These are phyloP conservation scores for Cairneyella variabilis DNA, from an alignment of 495 filamentous ascomycete species.

Conservation along the genomic window DNA sequence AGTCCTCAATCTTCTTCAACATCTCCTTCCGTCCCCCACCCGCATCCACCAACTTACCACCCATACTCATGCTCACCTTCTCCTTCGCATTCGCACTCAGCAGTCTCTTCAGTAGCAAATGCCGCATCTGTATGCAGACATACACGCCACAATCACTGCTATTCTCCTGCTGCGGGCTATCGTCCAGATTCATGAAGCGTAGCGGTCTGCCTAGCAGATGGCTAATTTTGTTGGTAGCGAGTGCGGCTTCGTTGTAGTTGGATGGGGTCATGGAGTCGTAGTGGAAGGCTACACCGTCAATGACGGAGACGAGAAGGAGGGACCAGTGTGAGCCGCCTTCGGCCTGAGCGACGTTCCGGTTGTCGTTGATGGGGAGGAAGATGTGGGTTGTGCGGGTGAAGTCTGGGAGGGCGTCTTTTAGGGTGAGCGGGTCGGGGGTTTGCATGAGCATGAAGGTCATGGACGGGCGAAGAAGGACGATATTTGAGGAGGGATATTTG, in stretches of 20 bases:
- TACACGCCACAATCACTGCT: slow-evolving; percentile 92
- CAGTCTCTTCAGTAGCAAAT: slow-evolving; percentile 80
- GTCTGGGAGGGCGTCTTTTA: slow-evolving; percentile 72
- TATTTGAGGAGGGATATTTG: slow-evolving; percentile 71
- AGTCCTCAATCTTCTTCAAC: slow-evolving; percentile 74
- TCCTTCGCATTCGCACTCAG: slow-evolving; percentile 68
- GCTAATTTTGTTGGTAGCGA: slow-evolving; percentile 58
- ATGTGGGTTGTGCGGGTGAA: slow-evolving; percentile 85
- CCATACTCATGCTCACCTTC: slow-evolving; percentile 93
- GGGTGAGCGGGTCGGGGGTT: slow-evolving; percentile 67
- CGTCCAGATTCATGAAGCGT: slow-evolving; percentile 70
- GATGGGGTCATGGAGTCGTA: slow-evolving; percentile 84
- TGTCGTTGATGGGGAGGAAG: slow-evolving; percentile 96
- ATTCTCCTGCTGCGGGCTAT: slow-evolving; percentile 90
- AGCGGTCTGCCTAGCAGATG: slow-evolving; percentile 60
- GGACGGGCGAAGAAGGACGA: slow-evolving; percentile 85
- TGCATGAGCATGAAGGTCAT: slow-evolving; percentile 94
- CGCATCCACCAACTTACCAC: slow-evolving; percentile 74
- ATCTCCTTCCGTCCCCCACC: slow-evolving; percentile 77
- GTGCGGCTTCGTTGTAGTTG: slow-evolving; percentile 69
- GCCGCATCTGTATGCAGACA: slow-evolving; percentile 89
- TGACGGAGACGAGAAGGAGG: slow-evolving; percentile 79
- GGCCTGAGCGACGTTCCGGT: slow-evolving; percentile 63
- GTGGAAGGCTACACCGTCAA: slow-evolving; percentile 92
- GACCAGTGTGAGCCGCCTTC: slow-evolving; percentile 97